Base-by-base conservation (phyloP, 2,329 filamentous ascomycete genomes). In the Diaporthe capsici region DNA sequence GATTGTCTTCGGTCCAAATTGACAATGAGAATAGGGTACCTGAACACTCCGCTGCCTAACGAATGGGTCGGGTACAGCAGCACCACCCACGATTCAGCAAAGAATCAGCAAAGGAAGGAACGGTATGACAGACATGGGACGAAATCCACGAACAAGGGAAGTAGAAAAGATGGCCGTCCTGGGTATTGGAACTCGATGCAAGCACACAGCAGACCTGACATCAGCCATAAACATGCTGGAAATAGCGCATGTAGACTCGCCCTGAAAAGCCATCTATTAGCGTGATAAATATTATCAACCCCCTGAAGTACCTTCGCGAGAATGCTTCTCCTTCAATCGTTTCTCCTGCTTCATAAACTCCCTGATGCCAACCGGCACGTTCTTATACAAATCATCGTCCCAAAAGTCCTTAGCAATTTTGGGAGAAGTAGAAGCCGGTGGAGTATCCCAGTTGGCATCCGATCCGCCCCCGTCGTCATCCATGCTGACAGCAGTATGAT, bases 301-400 rank as follows among this genome's bases (percentile, higher is more conserved):
- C 1, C 87, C 86, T n/a, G 82, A 71, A 2, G 85, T 87, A n/a
- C 88, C 87, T 73, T 92, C 91, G 71, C 87, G 85, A 80, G 86
- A 84, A 82, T 96, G 94, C 84, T 91, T 93, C 83, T 94, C 89
- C 84, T 95, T 96, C 76, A 99, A 84, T 83, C 88, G 93, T 89
- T 98, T 98, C 87, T 99, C 97, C 76, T 93, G 95, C 87, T 94
- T 95, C 96, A 99, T 98, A 81, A 99, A 99, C 84, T 98, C 96
- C 77, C 95, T 89, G 78, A 99, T 98, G 0, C 96, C 97, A 13
- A 98, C 94, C 0, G 97, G 96, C 71, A 99, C 92, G 79, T 91
- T 91, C 68, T 91, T 90, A 81, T 98, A 97, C 49, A 98, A 82
- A 68, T 94, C 92, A 2, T 92, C 92, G 73, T 91, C 88, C 87